Conservation (phyloP, 441 rosid genomes). For the Erysimum cheiri region DNA sequence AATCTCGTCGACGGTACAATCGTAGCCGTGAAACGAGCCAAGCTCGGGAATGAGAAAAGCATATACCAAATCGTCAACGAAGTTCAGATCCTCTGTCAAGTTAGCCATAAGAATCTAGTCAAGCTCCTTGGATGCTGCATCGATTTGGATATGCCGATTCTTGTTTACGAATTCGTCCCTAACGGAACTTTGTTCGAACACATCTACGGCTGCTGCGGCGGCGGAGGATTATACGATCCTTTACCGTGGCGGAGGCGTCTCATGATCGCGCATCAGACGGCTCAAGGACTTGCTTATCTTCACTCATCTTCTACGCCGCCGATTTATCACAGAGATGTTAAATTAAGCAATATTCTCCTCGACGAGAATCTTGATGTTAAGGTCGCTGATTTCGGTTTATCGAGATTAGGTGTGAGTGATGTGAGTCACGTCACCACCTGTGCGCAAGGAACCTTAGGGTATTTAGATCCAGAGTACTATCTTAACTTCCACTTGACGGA, state of each 20-base stretch:
- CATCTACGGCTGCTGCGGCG: constrained; percentile 47
- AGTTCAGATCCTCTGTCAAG: constrained; percentile 68
- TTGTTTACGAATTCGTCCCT: constrained; percentile 59
- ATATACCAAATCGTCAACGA: constrained; percentile 62
- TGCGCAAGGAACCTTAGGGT: constrained; percentile 50
- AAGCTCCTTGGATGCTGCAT: constrained; percentile 50
- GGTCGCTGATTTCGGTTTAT: constrained; percentile 64
- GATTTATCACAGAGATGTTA: constrained; percentile 64
- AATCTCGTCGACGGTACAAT: constrained; percentile 52
- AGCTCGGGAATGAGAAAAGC: constrained; percentile 55
- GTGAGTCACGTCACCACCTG: constrained; percentile 48
- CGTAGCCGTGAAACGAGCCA: constrained; percentile 60
- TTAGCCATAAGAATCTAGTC: constrained; percentile 58
- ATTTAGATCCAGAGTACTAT: constrained; percentile 51
- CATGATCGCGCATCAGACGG: constrained; percentile 52
- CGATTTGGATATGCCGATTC: constrained; percentile 57
- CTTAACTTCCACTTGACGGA: constrained; percentile 46
- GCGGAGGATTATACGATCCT: constrained; percentile 32
- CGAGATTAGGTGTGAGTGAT: constrained; percentile 54
- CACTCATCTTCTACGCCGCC: constrained; percentile 59
- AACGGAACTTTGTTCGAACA: constrained; percentile 59
- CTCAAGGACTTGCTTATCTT: constrained; percentile 60
- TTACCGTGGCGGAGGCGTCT: constrained; percentile 55
- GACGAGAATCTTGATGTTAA: constrained; percentile 56
- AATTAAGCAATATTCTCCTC: constrained; percentile 61